Base-by-base conservation (phyloP, 148 eudicot species). In the Nepenthes gracilis region DNA sequence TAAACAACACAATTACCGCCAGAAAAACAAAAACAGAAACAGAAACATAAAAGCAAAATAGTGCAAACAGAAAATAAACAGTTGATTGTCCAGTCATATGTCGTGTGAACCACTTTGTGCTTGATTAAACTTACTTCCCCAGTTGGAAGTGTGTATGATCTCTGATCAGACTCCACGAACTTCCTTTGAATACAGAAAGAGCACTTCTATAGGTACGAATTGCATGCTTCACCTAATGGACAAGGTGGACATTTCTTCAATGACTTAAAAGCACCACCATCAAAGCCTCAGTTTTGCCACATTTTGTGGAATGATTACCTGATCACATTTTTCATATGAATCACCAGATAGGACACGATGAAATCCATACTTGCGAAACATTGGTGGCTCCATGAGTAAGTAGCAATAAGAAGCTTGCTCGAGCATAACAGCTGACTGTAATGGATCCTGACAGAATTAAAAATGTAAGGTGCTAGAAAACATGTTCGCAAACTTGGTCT, bases 381-480 rank as follows among this genome's bases (percentile, higher is more conserved):
- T 81, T 58, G 90, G 80, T 67, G 99, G 99, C 65, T 65, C 73
- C 38, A 96, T 79, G 33, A 74, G 70, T 73, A 93, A 78, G 80
- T 84, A 93, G 74, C 99, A 93, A 64, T 84, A 93, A 58, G 99
- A 88, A 73, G 99, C 95, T 86, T 93, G 99, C 77, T 93, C 99
- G 59, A 93, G 92, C 95, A 93, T 78, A 14, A 88, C 88, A 45
- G 99, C 99, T 12, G 92, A 79, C 81, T 84, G 80, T 57, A 93
- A 67, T 52, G 89, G 92, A 70, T 86, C 99, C 99, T 93, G 74
- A 57, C 59, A 72, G 43, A 63, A 64, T 37, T 64, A 70, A 43
- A 49, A 63, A 63, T 70, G 53, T 75, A 47, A 72, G 71, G 35
- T 58, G 67, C 55, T 12, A 58, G 49, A 35, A 69, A 71, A 54